Percentiles rank a stretch among this genome's conserved stretches.
These are phyloP conservation scores for Kwoniella dejecticola DNA, from an alignment of 768 basidiomycete genomes.

Conservation along the genomic window DNA sequence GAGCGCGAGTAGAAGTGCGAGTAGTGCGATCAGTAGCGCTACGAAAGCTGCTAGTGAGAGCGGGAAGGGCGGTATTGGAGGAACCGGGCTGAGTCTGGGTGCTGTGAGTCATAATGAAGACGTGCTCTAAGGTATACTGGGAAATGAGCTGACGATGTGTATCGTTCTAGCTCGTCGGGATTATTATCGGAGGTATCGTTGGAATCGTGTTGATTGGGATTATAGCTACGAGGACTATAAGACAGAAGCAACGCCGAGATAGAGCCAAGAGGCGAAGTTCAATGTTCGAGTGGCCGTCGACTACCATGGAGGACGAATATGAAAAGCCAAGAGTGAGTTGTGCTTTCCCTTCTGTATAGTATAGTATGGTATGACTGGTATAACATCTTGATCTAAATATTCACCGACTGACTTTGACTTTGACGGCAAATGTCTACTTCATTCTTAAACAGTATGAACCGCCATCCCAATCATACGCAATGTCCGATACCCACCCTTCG, in stretches of 20 bases:
- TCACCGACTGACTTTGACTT: too few relatives aligned
- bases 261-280: conserved; percentile 36
- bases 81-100: conserved; percentile 36
- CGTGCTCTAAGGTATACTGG: too few relatives aligned
- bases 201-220: conserved; percentile 34
- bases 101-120: conserved; percentile 29
- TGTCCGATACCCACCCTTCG: conserved; percentile 29
- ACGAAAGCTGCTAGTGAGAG: conserved; percentile 16
- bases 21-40: conserved; percentile 11
- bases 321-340: conserved; percentile 42
- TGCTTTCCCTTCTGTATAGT: not conserved
- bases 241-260: conserved; percentile 34
- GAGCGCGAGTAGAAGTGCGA: conserved; percentile 4
- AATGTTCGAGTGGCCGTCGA: conserved; percentile 47
- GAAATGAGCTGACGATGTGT: not conserved
- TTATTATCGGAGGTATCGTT: conserved; percentile 43
- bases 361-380: too few relatives aligned
- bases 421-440: too few relatives aligned
- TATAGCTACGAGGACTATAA: conserved; percentile 38
- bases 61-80: conserved; percentile 35
- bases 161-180: conserved; percentile 39
- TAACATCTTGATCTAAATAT: too few relatives aligned
- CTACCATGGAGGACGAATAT: conserved; percentile 42
- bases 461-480: conserved; percentile 41
- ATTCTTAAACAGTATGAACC: conserved; percentile 29